These are phyloP conservation scores for Mediolabrus comicus DNA, from an alignment of 108 stramenopile species.

Conservation along the genomic window DNA sequence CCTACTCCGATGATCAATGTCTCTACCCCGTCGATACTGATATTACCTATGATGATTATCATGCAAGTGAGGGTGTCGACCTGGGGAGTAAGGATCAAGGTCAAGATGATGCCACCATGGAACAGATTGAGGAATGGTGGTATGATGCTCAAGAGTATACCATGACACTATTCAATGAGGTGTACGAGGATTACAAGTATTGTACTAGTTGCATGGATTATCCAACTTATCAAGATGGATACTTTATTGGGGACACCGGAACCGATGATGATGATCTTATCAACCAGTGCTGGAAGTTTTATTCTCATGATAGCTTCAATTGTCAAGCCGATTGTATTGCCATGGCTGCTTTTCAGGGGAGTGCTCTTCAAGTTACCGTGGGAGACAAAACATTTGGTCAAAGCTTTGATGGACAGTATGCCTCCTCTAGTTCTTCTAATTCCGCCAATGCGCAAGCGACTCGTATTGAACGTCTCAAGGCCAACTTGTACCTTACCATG, in stretches of 20 bases:
- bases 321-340: conserved; percentile 77
- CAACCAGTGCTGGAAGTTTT: conserved; percentile 92
- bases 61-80: conserved; percentile 40
- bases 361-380: conserved; percentile 55
- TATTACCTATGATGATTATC: conserved; percentile 74
- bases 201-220: conserved; percentile 89
- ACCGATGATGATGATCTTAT: conserved; percentile 88
- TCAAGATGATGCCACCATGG: conserved; percentile 37
- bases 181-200: conserved; percentile 69
- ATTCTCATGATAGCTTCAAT: conserved; percentile 76
- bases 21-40: conserved; percentile 46
- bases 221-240: conserved; percentile 89
- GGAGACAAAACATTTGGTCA: conserved; percentile 63
- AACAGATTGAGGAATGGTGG: conserved; percentile 56
- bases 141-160: conserved; percentile 79
- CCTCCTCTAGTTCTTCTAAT: neutral
- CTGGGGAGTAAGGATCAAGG: conserved; percentile 43
- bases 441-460: neutral
- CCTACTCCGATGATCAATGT: conserved; percentile 73
- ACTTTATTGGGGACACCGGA: conserved; percentile 81
- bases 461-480: conserved; percentile 61
- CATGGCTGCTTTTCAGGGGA: conserved; percentile 71
- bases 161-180: conserved; percentile 69
- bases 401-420: conserved; percentile 40
- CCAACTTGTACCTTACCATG: conserved; percentile 73